phyloP scores from a whole-genome alignment of 345 rosid genomes.

The Gossypium raimondii region DNA sequence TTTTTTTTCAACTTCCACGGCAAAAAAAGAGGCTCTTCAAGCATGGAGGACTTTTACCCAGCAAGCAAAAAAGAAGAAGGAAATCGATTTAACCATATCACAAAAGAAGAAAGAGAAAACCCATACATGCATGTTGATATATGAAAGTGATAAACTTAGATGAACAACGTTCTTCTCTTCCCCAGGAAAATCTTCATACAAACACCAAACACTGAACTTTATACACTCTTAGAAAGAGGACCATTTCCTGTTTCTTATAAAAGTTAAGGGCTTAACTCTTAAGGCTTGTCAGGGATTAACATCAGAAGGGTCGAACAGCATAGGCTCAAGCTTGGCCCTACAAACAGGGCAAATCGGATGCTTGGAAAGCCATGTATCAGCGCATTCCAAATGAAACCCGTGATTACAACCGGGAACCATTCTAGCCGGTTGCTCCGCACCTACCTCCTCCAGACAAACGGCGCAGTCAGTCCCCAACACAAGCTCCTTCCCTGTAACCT shows the following conservation, averaged over 20 bases:
- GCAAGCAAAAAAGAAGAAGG: neutral
- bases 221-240: neutral
- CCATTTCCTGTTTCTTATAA: too few species aligned
- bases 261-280: too few species aligned
- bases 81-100: constrained; percentile 1
- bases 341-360: constrained; percentile 69
- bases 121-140: neutral
- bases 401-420: constrained; percentile 82
- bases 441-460: constrained; percentile 77
- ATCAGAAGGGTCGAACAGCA: constrained; percentile 14
- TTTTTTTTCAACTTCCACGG: neutral
- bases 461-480: constrained; percentile 67
- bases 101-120: neutral
- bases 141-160: neutral
- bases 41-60: neutral
- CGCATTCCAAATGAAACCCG: constrained; percentile 74
- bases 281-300: constrained; percentile 10
- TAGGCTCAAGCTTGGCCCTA: constrained; percentile 44
- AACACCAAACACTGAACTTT: neutral
- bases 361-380: constrained; percentile 74
- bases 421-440: constrained; percentile 47
- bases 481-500: constrained; percentile 59
- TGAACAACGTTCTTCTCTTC: neutral
- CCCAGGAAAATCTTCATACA: neutral
- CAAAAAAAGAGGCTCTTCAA: neutral